Percentiles rank a stretch among this genome's conserved stretches.
Conservation (phyloP, 2,329 filamentous ascomycete genomes). For the Colletotrichum neosansevieriae region DNA sequence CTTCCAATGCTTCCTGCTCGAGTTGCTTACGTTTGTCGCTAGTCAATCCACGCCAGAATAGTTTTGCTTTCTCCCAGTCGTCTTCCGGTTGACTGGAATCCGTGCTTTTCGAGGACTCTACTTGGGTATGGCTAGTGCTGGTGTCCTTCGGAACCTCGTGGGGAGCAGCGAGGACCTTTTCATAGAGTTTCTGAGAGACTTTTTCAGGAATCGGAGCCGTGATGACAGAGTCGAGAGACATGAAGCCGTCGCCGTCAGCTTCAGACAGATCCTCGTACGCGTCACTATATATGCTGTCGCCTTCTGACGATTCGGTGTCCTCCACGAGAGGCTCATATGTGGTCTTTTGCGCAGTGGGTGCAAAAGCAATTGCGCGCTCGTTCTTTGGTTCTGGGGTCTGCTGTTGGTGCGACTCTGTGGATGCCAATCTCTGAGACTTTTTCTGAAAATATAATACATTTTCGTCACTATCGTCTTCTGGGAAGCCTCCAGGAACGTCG, state of each 20-base stretch:
- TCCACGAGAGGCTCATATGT: constrained; percentile 41
- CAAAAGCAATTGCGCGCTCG: constrained; percentile 6
- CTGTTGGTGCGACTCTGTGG: background rate
- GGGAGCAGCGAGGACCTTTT: constrained; percentile 24
- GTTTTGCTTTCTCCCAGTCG: constrained; percentile 77
- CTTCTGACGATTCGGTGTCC: constrained; percentile 59
- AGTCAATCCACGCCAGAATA: constrained; percentile 77
- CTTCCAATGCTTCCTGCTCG: constrained; percentile 67
- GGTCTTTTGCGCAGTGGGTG: constrained; percentile 4
- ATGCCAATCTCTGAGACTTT: no score
- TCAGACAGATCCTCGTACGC: constrained; percentile 80
- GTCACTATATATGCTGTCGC: constrained; percentile 77
- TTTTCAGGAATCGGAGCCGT: constrained; percentile 43
- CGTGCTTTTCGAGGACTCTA: background rate
- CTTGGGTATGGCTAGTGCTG: background rate
- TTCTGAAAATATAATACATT: constrained; percentile 38
- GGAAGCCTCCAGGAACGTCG: constrained; percentile 71
- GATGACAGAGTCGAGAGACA: constrained; percentile 77
- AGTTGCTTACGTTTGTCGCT: constrained; percentile 72
- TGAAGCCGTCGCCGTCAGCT: constrained; percentile 73
- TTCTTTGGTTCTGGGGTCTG: background rate
- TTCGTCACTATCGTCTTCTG: constrained; percentile 52
- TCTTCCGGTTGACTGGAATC: constrained; percentile 43
- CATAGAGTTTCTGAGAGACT: constrained; percentile 33
- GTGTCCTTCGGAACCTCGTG: constrained; percentile 3